phyloP scores from a whole-genome alignment of 164 flowering plant genomes.

The Protea cynaroides region DNA sequence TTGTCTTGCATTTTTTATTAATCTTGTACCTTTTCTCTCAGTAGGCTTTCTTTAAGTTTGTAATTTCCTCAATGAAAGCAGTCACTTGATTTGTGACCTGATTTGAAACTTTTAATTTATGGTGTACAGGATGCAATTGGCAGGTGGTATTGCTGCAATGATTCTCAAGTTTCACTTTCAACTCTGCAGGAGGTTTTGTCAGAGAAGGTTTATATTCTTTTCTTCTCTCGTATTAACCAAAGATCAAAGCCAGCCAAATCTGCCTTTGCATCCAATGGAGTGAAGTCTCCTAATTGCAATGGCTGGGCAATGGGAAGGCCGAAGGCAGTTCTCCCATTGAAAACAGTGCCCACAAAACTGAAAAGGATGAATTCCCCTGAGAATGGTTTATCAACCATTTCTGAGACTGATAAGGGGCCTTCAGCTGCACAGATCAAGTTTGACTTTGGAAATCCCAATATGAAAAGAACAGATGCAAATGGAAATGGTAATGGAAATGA shows the following conservation, averaged over 20 bases:
- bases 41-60: background rate
- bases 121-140: slow-evolving; percentile 67
- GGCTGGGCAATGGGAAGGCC: slow-evolving; percentile 27
- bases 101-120: slow-evolving; percentile 2
- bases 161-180: slow-evolving; percentile 62
- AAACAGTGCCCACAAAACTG: slow-evolving; percentile 24
- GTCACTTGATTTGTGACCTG: background rate
- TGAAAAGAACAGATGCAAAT: slow-evolving; percentile 30
- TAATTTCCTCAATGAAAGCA: background rate
- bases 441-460: slow-evolving; percentile 24
- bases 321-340: slow-evolving; percentile 21
- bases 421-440: slow-evolving; percentile 32
- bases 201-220: slow-evolving; percentile 91
- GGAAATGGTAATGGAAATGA: slow-evolving; percentile 42
- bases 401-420: slow-evolving; percentile 38
- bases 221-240: slow-evolving; percentile 74
- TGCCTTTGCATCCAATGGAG: slow-evolving; percentile 37
- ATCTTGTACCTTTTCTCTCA: slow-evolving; percentile 1
- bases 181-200: slow-evolving; percentile 82
- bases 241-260: slow-evolving; percentile 33
- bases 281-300: slow-evolving; percentile 36
- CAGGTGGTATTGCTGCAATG: slow-evolving; percentile 97
- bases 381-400: slow-evolving; percentile 16
- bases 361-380: slow-evolving; percentile 18
- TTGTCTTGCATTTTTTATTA: background rate